Conservation (phyloP, 768 basidiomycete species). For the Lactifluus echinatus region DNA sequence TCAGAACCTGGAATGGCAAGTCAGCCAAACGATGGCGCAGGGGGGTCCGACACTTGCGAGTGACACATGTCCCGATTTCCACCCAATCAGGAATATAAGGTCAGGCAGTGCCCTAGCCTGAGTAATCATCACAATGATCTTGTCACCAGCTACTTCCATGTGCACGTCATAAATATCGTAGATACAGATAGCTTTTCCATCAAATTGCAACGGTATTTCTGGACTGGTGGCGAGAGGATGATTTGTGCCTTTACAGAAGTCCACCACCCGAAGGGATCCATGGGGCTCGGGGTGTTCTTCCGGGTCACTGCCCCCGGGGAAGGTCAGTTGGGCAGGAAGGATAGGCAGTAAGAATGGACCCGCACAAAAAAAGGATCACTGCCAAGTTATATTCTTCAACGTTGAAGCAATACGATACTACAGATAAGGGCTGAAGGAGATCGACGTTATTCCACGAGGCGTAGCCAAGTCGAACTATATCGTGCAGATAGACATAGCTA, state of each 20-base stretch:
- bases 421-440: conserved; percentile 7
- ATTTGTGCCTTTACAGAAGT: conserved; percentile 2
- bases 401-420: conserved; percentile 9
- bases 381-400: conserved; percentile 12
- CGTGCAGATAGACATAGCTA: conserved; percentile 6
- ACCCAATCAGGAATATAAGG: conserved; percentile 1
- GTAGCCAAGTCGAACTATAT: not conserved
- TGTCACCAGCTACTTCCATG: conserved; percentile 9
- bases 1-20: not conserved
- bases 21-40: not conserved
- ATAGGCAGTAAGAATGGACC: not conserved
- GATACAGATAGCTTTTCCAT: not conserved
- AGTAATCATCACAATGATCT: conserved; percentile 10
- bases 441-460: conserved; percentile 7
- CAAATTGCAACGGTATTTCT: conserved; percentile 1
- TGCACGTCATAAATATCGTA: conserved; percentile 8
- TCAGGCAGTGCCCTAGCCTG: conserved; percentile 10
- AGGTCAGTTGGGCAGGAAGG: not conserved
- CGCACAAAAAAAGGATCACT: conserved; percentile 13
- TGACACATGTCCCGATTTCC: conserved; percentile 11
- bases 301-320: not conserved
- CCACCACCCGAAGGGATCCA: conserved; percentile 3
- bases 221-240: conserved; percentile 10
- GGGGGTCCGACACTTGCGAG: not conserved
- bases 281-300: conserved; percentile 6